Evolutionary conservation across 352 stramenopile species (phyloP).

Genomic region (Globisporangium mamillatum): DNA sequence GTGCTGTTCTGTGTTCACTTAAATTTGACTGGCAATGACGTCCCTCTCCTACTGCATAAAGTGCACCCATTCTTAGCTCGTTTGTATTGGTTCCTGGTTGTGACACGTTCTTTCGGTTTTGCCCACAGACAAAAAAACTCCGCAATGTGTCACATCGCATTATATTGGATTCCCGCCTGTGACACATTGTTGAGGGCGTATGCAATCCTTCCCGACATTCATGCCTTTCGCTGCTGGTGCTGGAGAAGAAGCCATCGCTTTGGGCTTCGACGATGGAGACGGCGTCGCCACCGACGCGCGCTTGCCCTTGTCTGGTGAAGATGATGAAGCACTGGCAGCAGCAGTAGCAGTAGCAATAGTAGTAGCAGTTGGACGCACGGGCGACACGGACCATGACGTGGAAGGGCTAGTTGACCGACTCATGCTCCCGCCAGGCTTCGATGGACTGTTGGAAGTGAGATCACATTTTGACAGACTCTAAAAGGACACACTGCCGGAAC

Average conservation of each 20-base stretch:
- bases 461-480: too few species aligned
- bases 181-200: too few species aligned
- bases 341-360: too few species aligned
- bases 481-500: too few species aligned
- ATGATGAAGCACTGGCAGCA: neutral
- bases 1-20: too few species aligned
- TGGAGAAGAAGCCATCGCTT: neutral
- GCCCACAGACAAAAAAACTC: too few species aligned
- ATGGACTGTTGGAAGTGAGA: constrained; percentile 1
- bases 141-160: too few species aligned
- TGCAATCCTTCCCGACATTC: too few species aligned
- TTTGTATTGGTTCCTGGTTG: too few species aligned
- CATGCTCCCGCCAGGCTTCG: constrained; percentile 9
- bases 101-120: too few species aligned
- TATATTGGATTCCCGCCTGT: too few species aligned
- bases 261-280: neutral
- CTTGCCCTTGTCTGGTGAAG: constrained; percentile 8
- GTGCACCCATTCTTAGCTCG: neutral
- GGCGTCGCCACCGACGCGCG: constrained; percentile 8
- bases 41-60: neutral
- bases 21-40: neutral
- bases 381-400: neutral
- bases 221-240: too few species aligned
- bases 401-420: constrained; percentile 4
- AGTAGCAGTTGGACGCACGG: neutral